Base-by-base conservation (phyloP, 768 basidiomycete genomes). In the Phylloporus sp. region DNA sequence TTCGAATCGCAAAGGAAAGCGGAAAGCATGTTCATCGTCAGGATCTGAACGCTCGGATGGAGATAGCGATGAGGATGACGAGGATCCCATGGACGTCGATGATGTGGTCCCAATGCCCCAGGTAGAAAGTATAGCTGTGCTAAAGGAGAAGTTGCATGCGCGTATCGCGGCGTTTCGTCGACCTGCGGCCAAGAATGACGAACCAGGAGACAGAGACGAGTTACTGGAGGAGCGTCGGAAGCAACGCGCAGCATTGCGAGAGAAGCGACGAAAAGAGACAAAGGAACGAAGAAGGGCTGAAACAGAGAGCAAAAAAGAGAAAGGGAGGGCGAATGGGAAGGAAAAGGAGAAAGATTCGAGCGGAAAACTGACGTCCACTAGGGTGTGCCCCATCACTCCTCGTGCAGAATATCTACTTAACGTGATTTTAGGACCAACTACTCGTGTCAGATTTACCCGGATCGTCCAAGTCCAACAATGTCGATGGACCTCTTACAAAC, bases 191-290 rank as follows among this genome's bases (percentile, higher is more conserved):
- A 59, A 59, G 42, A 50, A 53, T 20, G 61, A 58, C 47, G 79
- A 80, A 60, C 74, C 81, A 10, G 79, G 76, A 6, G 85, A 85
- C 62, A 84, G 80, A 63, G 94, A 97, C 63, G 91, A 84, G 54
- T 66, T 97, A 41, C 66, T 97, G 46, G 88, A 92, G 62, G 88
- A 92, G 68, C 76, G 88, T 47, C 73, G 93, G 54, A 70, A 71
- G 59, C 84, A 90, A 61, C 75, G 92, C 5, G 94, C 86, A 0
- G 82, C 85, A 29, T 76, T 97, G 77, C 78, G 94, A 20, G 95
- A 97, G 69, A 80, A 84, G 51, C 73, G 95, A 59, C 72, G 94
- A 63, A 89, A 87, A 62, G 88, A 90, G 73, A 90, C 89, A 8
- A 87, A 79, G 64, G 93, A 94, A 70, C 88, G 90, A 71, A 88